phyloP scores from a whole-genome alignment of 2,329 filamentous ascomycete species.

The Xylariaceae sp. region DNA sequence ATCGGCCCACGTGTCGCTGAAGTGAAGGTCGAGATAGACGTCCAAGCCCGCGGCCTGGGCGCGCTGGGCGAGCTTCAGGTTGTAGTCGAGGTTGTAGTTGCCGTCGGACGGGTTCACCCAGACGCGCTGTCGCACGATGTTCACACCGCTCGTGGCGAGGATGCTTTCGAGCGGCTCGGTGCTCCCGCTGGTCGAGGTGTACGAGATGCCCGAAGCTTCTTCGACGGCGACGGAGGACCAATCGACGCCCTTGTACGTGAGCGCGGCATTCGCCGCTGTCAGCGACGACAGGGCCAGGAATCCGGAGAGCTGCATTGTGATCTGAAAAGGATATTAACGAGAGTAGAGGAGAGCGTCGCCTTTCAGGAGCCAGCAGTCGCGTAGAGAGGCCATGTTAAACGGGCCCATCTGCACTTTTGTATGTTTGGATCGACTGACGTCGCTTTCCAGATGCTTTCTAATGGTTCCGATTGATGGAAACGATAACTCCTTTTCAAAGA shows the following conservation, averaged over 20 bases:
- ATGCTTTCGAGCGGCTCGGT: constrained; percentile 58
- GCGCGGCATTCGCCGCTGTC: constrained; percentile 32
- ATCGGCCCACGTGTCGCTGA: constrained; percentile 69
- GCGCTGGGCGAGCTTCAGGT: constrained; percentile 61
- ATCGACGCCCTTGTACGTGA: constrained; percentile 64
- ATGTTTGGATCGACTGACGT: too few species aligned
- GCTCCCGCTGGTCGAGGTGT: constrained; percentile 52
- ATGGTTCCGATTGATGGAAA: constrained; percentile 14
- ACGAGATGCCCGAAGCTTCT: constrained; percentile 56
- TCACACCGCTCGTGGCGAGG: constrained; percentile 57
- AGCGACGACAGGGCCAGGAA: constrained; percentile 14
- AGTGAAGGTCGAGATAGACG: constrained; percentile 61
- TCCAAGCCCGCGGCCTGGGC: constrained; percentile 58
- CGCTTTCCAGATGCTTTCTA: too few species aligned
- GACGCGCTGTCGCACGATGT: constrained; percentile 65
- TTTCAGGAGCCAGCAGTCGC: constrained; percentile 1
- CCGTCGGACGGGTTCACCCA: constrained; percentile 66
- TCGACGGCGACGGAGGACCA: constrained; percentile 65
- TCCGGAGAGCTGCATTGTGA: constrained; percentile 16
- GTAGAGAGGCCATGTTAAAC: not conserved
- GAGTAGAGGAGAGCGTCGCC: not conserved
- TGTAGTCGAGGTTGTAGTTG: constrained; percentile 66
- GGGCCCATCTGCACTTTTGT: not conserved
- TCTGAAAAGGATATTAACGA: not conserved
- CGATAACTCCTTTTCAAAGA: not conserved